Conservation (phyloP, 805 yeast genomes). For the Candida cerambycidarum region DNA sequence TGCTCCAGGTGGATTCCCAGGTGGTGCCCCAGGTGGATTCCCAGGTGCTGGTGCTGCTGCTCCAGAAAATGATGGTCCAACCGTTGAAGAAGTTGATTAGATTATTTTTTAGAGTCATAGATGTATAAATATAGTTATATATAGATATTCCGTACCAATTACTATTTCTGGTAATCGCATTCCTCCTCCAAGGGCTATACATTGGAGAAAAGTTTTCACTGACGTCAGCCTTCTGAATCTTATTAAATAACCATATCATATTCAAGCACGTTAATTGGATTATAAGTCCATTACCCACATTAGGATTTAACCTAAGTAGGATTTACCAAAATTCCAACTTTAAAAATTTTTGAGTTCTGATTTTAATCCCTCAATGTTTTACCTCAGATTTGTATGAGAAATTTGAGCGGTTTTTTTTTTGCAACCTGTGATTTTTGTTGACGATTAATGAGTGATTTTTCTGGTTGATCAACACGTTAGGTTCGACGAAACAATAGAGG, state of each 20-base stretch:
- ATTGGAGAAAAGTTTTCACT: background rate
- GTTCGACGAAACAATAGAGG: background rate
- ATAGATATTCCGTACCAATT: constrained; percentile 1
- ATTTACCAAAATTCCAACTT: background rate
- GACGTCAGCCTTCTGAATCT: background rate
- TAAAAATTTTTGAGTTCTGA: background rate
- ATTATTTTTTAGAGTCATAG: constrained; percentile 9
- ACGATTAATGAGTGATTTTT: background rate
- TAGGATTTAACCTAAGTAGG: background rate
- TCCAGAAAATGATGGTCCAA: constrained; percentile 46
- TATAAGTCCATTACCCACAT: background rate
- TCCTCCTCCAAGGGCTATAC: too few relatives aligned
- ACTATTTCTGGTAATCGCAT: too few relatives aligned
- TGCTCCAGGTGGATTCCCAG: constrained; percentile 56
- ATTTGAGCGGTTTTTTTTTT: background rate
- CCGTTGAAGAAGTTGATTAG: constrained; percentile 56
- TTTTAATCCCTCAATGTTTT: background rate
- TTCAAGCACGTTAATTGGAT: background rate
- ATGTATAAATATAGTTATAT: constrained; percentile 7
- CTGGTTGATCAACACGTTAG: background rate
- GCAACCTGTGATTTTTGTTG: background rate
- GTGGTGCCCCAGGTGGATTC: constrained; percentile 60
- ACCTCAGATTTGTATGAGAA: background rate
- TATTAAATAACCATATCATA: background rate
- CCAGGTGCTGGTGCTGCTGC: constrained; percentile 66